These are phyloP conservation scores for Eragrostis curvula DNA, from an alignment of 176 grass and related monocot genomes.

Conservation along the genomic window DNA sequence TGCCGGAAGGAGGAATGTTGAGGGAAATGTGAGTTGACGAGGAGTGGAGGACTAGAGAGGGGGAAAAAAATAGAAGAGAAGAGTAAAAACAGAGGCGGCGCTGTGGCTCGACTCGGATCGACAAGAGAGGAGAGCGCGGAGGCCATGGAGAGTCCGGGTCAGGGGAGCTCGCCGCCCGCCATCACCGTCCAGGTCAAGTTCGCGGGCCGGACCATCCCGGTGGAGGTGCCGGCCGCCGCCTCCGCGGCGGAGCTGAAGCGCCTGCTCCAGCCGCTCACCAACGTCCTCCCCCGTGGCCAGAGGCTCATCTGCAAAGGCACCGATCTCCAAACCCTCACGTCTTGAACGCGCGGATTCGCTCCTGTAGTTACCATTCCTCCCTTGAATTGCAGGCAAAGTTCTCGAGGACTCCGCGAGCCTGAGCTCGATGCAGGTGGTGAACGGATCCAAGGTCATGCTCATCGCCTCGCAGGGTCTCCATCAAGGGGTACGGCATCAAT, in stretches of 20 bases:
- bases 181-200: conserved; percentile 86
- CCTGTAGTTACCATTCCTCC: not conserved
- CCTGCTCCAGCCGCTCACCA: conserved; percentile 91
- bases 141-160: conserved; percentile 31
- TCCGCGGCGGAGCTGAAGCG: conserved; percentile 68
- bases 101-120: no score
- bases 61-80: no score
- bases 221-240: conserved; percentile 52
- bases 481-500: conserved; percentile 76
- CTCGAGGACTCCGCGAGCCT: conserved; percentile 59
- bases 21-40: no score
- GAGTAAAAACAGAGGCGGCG: no score
- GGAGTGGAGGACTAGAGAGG: no score
- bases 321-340: conserved; percentile 19
- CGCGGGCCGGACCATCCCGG: conserved; percentile 73
- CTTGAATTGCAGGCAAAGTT: conserved; percentile 65
- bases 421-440: conserved; percentile 59
- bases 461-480: conserved; percentile 90
- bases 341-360: not conserved
- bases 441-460: conserved; percentile 91
- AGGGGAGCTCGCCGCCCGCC: conserved; percentile 30
- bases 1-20: no score
- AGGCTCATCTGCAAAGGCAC: conserved; percentile 95
- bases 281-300: conserved; percentile 91
- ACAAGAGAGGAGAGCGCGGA: not conserved